These are phyloP conservation scores for Nannizzia gypsea DNA, from an alignment of 2,329 filamentous ascomycete genomes.

Conservation along the genomic window DNA sequence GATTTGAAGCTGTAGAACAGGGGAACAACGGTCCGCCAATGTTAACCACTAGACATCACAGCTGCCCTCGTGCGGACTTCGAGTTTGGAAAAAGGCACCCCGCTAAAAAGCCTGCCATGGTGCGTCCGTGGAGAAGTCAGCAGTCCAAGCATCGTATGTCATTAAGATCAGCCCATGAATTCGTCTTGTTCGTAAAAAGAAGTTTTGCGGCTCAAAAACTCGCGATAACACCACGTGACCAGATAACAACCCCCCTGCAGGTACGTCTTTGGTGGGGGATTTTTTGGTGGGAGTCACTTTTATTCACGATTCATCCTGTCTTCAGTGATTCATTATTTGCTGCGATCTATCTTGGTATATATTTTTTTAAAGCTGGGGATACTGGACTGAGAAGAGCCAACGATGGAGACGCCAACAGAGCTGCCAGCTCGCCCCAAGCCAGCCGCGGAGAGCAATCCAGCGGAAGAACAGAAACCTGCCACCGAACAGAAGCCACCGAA, in stretches of 20 bases:
- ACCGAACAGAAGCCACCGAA: conserved; percentile 8
- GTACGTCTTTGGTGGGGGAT: background rate
- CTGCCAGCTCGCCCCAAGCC: conserved; percentile 10
- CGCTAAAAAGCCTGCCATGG: no score
- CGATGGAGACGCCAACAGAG: conserved; percentile 3
- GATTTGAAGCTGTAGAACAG: no score
- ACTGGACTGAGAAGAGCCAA: background rate
- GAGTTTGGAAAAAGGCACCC: no score
- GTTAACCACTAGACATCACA: no score
- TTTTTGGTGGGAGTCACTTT: background rate
- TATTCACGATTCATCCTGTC: background rate
- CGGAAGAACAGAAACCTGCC: background rate
- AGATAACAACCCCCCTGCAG: background rate
- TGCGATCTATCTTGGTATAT: background rate
- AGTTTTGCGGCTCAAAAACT: no score
- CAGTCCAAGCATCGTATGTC: no score
- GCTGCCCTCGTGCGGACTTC: no score
- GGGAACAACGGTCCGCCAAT: no score
- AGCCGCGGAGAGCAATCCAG: conserved; percentile 1
- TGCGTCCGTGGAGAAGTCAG: no score
- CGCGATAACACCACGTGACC: background rate
- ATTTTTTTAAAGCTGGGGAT: background rate
- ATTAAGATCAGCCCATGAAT: no score
- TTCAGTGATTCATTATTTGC: background rate
- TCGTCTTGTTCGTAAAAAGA: no score